Base-by-base conservation (phyloP, 306 rosid species). In the Leucaena leucocephala region DNA sequence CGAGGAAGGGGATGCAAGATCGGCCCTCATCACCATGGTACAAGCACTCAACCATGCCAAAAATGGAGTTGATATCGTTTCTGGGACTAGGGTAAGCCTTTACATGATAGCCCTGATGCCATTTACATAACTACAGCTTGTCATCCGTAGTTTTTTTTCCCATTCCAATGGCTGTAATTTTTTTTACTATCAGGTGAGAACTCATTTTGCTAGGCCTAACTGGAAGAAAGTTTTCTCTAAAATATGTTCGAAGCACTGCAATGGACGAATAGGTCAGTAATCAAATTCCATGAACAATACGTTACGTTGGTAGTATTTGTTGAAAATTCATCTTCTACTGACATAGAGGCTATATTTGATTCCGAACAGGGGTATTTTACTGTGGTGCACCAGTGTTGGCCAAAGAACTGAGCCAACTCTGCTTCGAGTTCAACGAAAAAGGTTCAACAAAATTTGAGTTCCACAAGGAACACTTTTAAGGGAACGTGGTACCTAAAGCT, bases 31-130 rank as follows among this genome's bases (percentile, higher is more conserved):
- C 86, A 93, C 97, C 84, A 96, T 96, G 99, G 99, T 96, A 48
- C 99, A 96, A 90, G 99, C 99, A 77, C 98, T 96, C 72, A 96
- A 93, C 88, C 99, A 96, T 78, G 99, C 99, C 68, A 96, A 96
- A 90, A 93, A 96, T 58, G 99, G 99, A 35, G 94, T 96, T 67
- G 99, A 96, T 63, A 96, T 96, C 76, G 99, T 93, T 81, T 96
- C 99, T 55, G 98, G 99, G 58, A 96, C 99, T 55, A 85, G 93
- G 90, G 99, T 96, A 85, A 73, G 82, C 70, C 80, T 49, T 75
- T 67, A 0, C 40, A 4, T 38, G 43, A 33, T 74, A 48, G 48
- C 67, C 15, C 35, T 49, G 43, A 58, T 80, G 52, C 83, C 79
- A 57, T 72, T 43, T 76, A 49, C 65, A 50, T 39, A 36, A 64